Base-by-base conservation (phyloP, 2,329 filamentous ascomycete genomes). In the Alternaria sp. region DNA sequence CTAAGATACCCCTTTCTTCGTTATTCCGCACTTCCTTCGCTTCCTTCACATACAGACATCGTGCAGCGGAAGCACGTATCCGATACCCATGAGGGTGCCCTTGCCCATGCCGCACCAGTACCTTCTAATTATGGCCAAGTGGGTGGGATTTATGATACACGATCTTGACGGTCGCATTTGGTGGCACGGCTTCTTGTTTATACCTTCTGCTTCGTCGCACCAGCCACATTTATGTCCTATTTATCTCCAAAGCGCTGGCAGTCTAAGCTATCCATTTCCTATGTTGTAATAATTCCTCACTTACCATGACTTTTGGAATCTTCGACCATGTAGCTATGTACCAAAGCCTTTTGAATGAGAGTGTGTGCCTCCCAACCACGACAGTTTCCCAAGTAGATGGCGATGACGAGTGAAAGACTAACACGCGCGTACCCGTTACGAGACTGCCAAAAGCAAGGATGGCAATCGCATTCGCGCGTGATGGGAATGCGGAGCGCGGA, bases 1-100 rank as follows among this genome's bases (percentile, higher is more conserved):
- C 78, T 97, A 88, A 80, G 79, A 80, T 81, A 80, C 79, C 78
- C 79, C 68, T 66, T 67, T 57, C 65, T 71, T 74, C 65, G 49
- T 68, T 72, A 65, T 49, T 69, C 55, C 63, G 67, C 61, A 32
- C 64, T 69, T 64, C 48, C 71, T 59, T 71, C 66, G 61, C 65
- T 74, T 71, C 63, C 52, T 65, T 65, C 50, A 60, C 52, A 62
- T 64, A 66, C 40, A 59, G 45, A 56, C 46, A 56, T 43, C 45
- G 60, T 62, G 61, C 59, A 55, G 60, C 60, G 60, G 60, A 68
- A 63, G 59, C 64, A 66, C 61, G 61, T 54, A 60, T 22, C 62
- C 58, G 54, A 64, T 63, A 52, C 51, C 45, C 49, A 40, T n/a
- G 50, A 60, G 55, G 61, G 55, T 41, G 38, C 46, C 36, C 59